These are phyloP conservation scores for Talaromyces amestolkiae DNA, from an alignment of 2,329 filamentous ascomycete species.

Conservation along the genomic window DNA sequence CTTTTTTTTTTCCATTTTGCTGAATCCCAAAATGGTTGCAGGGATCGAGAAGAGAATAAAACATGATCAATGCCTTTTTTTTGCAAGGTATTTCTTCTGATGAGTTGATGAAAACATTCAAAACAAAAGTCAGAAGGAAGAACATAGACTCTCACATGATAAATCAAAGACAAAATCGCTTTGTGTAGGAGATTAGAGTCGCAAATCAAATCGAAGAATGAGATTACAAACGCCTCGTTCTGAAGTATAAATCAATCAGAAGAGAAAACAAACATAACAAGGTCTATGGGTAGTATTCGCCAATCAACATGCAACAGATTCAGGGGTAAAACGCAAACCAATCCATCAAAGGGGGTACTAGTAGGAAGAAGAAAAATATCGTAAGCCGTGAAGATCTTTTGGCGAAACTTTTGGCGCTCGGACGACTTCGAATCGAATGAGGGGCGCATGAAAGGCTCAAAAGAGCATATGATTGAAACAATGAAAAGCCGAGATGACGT, in stretches of 20 bases:
- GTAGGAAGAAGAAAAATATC: constrained; percentile 22
- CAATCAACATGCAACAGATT: constrained; percentile 32
- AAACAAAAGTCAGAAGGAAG: constrained; percentile 8
- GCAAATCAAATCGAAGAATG: constrained; percentile 12
- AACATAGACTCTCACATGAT: constrained; percentile 13
- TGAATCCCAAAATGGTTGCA: neutral
- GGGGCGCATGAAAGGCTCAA: constrained; percentile 3
- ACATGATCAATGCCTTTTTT: constrained; percentile 10
- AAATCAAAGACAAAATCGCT: neutral
- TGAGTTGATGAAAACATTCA: neutral
- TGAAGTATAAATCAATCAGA: constrained; percentile 30
- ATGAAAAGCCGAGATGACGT: constrained; percentile 3
- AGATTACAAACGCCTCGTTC: constrained; percentile 21
- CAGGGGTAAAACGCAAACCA: constrained; percentile 25
- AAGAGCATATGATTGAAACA: constrained; percentile 1
- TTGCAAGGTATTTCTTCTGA: constrained; percentile 6
- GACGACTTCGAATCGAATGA: constrained; percentile 19
- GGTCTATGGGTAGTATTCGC: constrained; percentile 39
- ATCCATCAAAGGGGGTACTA: constrained; percentile 20
- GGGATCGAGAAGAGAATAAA: constrained; percentile 3
- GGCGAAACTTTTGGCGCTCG: constrained; percentile 20
- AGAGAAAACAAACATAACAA: constrained; percentile 29
- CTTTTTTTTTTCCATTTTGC: neutral
- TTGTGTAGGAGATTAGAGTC: constrained; percentile 1
- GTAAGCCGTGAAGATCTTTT: constrained; percentile 21